Evolutionary conservation across 1,139 yeast species (phyloP).

Genomic region (Magnusiomyces tetraspermus): DNA sequence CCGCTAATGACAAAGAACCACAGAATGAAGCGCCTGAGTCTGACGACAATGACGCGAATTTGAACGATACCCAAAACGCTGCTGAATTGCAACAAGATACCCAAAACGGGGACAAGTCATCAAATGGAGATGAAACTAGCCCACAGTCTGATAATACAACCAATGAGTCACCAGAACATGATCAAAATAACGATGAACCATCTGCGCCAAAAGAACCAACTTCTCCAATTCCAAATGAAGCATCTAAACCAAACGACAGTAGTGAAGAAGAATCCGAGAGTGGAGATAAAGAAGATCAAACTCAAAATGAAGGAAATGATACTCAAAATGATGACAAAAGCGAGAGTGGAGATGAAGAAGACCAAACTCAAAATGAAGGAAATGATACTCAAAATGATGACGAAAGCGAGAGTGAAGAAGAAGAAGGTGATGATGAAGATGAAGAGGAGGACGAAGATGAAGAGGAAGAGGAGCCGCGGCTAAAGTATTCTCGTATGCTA

Average conservation of each 20-base stretch:
- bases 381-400: slow-evolving; percentile 16
- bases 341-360: slow-evolving; percentile 12
- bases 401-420: slow-evolving; percentile 18
- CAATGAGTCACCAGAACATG: too few relatives aligned
- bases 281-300: slow-evolving; percentile 1
- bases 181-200: too few relatives aligned
- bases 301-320: slow-evolving; percentile 9
- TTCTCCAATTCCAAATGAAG: too few relatives aligned
- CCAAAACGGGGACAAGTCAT: too few relatives aligned
- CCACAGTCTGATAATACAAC: too few relatives aligned
- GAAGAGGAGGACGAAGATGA: slow-evolving; percentile 37
- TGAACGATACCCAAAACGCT: too few relatives aligned
- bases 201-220: too few relatives aligned
- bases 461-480: slow-evolving; percentile 60
- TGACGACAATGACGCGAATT: too few relatives aligned
- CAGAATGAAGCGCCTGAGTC: too few relatives aligned
- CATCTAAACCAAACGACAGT: too few relatives aligned
- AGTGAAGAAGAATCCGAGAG: neutral
- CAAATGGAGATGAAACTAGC: too few relatives aligned
- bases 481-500: slow-evolving; percentile 62
- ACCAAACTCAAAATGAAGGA: slow-evolving; percentile 8
- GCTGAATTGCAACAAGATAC: too few relatives aligned
- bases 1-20: neutral
- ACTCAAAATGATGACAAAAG: slow-evolving; percentile 6
- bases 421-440: slow-evolving; percentile 17